Base-by-base conservation (phyloP, 176 grass and related monocot genomes). In the Juncus effusus region DNA sequence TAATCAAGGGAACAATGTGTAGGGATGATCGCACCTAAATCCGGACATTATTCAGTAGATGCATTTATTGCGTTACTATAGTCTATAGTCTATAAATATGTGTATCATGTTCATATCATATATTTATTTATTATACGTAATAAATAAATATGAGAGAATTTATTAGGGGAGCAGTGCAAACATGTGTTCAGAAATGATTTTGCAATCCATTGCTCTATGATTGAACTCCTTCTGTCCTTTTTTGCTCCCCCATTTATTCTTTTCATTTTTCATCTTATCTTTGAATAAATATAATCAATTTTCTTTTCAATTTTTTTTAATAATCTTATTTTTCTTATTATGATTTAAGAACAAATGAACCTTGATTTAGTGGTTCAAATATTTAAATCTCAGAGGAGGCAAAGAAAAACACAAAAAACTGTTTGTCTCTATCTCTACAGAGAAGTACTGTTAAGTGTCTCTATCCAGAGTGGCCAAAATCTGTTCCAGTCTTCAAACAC, bases 121-220 rank as follows among this genome's bases (percentile, higher is more conserved):
- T 47, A 47, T 47, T 47, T 47, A 47, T 47, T 47, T 47, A 47
- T 47, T 2, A 47, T 47, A 47, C 44, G 9, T 47, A 9, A 47
- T 5, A 6, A 9, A 47, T 5, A 9, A 47, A 47, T 6, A 47
- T 9, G 44, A 47, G 1, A 47, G 44, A 47, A 44, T 72, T 10
- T 71, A 44, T 6, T 58, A 72, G 16, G 9, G 7, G 36, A 59
- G 53, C 69, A 47, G 15, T 7, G 38, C 16, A 72, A 57, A 72
- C 39, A 71, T 59, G 13, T 47, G 9, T 6, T 19, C 50, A 56
- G 54, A 81, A 90, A 91, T 91, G 74, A 91, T 91, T 91, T 87
- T 83, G 83, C 77, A 81, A 81, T 87, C 77, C 83, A 87, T 84
- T 84, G 80, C 80, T 84, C 87, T 84, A 84, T 87, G 80, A 91